Conservation (phyloP, 192 early-diverging fungal genomes). For the Coemansia sp. region DNA sequence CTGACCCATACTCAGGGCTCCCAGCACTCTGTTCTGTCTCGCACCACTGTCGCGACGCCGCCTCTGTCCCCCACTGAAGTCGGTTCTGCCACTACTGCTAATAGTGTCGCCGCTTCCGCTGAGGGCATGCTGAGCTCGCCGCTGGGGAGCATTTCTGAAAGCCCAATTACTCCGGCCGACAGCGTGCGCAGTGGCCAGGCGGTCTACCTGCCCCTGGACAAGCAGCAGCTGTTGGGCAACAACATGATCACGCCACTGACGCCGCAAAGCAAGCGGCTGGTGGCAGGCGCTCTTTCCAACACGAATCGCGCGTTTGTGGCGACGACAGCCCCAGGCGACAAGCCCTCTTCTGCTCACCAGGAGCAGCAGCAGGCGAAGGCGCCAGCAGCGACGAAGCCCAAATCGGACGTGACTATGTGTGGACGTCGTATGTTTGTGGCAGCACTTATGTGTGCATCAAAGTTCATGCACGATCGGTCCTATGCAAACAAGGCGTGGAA, state of each 20-base stretch:
- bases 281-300: constrained; percentile 30
- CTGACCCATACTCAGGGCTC: background rate
- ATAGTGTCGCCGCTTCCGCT: background rate
- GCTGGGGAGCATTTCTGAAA: constrained; percentile 4
- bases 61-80: constrained; percentile 13
- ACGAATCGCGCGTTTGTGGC: constrained; percentile 36
- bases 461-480: constrained; percentile 79
- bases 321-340: background rate
- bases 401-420: constrained; percentile 60
- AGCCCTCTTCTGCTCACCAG: background rate
- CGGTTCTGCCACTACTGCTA: background rate
- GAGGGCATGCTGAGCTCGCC: constrained; percentile 16
- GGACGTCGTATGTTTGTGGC: constrained; percentile 82
- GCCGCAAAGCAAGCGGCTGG: constrained; percentile 20
- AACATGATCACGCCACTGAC: constrained; percentile 40
- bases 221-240: constrained; percentile 36
- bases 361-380: constrained; percentile 3
- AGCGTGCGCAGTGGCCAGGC: constrained; percentile 14
- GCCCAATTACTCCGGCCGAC: constrained; percentile 34
- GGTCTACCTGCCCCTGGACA: constrained; percentile 18
- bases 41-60: constrained; percentile 6
- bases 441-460: constrained; percentile 80
- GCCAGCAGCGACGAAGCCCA: constrained; percentile 9
- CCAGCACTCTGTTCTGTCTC: background rate
- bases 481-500: constrained; percentile 86